phyloP scores from a whole-genome alignment of 352 stramenopile species.

The Pythium graminicola region DNA sequence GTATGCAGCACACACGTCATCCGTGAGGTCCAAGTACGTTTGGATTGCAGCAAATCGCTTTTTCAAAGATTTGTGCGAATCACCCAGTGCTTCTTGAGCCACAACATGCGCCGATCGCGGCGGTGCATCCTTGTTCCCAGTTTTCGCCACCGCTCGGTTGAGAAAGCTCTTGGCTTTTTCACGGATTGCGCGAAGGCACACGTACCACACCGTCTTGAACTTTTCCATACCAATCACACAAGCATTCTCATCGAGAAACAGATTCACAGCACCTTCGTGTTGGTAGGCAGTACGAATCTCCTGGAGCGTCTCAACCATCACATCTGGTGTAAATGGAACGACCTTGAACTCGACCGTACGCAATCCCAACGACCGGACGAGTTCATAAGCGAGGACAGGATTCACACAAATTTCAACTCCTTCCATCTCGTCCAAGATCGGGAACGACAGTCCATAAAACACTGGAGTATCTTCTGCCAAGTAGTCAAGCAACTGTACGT shows the following conservation, averaged over 20 bases:
- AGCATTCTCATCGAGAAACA: constrained; percentile 54
- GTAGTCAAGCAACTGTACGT: constrained; percentile 71
- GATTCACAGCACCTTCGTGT: constrained; percentile 64
- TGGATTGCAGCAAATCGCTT: constrained; percentile 57
- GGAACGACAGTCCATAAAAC: constrained; percentile 72
- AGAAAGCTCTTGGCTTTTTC: constrained; percentile 73
- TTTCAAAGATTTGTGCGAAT: constrained; percentile 19
- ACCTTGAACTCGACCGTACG: constrained; percentile 60
- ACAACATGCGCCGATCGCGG: neutral
- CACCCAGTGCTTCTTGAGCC: neutral
- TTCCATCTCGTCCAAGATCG: constrained; percentile 28
- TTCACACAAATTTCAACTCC: constrained; percentile 72
- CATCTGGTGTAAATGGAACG: constrained; percentile 29
- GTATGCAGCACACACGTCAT: constrained; percentile 35
- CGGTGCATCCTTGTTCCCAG: constrained; percentile 19
- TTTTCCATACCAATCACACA: constrained; percentile 81
- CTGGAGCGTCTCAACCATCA: constrained; percentile 30
- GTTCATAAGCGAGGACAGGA: constrained; percentile 57
- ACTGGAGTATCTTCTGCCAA: constrained; percentile 61
- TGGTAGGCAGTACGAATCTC: constrained; percentile 49
- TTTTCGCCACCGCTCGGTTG: constrained; percentile 22
- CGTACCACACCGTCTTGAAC: constrained; percentile 81
- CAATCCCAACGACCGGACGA: constrained; percentile 45
- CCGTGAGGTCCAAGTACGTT: constrained; percentile 42
- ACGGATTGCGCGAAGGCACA: constrained; percentile 79